These are phyloP conservation scores for Fusarium liriodendri DNA, from an alignment of 2,329 filamentous ascomycete genomes.

Conservation along the genomic window DNA sequence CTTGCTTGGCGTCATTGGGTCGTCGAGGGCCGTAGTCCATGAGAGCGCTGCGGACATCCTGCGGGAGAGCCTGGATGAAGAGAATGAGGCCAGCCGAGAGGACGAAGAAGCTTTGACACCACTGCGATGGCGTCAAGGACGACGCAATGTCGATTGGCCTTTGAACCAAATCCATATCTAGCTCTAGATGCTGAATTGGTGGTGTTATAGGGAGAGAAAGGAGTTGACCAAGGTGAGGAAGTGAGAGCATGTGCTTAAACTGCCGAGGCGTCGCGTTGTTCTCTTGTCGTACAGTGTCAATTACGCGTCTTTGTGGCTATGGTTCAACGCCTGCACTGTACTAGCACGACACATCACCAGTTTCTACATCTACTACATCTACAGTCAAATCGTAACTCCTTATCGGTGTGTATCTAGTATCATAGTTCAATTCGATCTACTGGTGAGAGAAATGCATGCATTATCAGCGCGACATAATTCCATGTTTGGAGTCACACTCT, in stretches of 20 bases:
- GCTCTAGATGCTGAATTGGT: neutral
- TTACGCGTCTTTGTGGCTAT: neutral
- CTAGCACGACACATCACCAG: neutral
- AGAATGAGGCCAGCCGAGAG: slow-evolving; percentile 55
- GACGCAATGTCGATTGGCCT: slow-evolving; percentile 1
- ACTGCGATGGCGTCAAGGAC: slow-evolving; percentile 43
- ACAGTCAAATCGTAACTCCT: neutral
- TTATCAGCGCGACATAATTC: neutral
- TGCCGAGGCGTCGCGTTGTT: neutral
- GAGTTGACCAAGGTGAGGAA: neutral
- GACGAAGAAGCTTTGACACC: slow-evolving; percentile 62
- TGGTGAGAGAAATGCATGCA: neutral
- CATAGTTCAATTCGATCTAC: neutral
- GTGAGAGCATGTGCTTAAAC: slow-evolving; percentile 11
- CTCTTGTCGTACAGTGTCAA: slow-evolving; percentile 7
- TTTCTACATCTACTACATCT: neutral
- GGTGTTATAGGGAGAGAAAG: neutral
- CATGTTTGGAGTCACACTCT: neutral
- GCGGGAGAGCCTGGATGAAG: slow-evolving; percentile 57
- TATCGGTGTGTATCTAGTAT: neutral
- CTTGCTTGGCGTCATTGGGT: slow-evolving; percentile 32
- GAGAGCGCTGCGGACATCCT: slow-evolving; percentile 56
- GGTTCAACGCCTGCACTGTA: slow-evolving; percentile 1
- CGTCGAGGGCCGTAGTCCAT: slow-evolving; percentile 64
- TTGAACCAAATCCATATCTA: slow-evolving; percentile 14